These are phyloP conservation scores for Tricholoma matsutake DNA, from an alignment of 768 basidiomycete species.

Conservation along the genomic window DNA sequence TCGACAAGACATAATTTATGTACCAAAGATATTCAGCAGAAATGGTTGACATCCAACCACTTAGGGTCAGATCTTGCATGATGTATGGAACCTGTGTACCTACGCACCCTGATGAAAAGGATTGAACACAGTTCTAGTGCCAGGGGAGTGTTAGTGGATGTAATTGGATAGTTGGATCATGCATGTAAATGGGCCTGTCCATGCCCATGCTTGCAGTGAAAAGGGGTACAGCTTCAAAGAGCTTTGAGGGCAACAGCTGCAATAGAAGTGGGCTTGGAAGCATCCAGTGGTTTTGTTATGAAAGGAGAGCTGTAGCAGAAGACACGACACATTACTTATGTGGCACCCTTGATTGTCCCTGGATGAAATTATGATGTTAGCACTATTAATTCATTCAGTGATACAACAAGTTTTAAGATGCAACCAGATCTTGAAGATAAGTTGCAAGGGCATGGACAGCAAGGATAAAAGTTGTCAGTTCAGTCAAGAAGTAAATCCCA, in stretches of 20 bases:
- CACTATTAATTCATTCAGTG: not conserved
- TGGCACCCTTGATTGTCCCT: not conserved
- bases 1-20: too few relatives aligned
- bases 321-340: not conserved
- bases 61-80: too few relatives aligned
- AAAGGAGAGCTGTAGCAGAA: not conserved
- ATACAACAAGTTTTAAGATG: not conserved
- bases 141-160: too few relatives aligned
- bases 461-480: not conserved
- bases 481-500: not conserved
- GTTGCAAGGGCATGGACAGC: not conserved
- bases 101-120: too few relatives aligned
- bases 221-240: not conserved
- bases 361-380: too few relatives aligned
- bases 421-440: not conserved
- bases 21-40: too few relatives aligned
- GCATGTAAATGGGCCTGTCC: too few relatives aligned
- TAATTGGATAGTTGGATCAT: too few relatives aligned
- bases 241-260: too few relatives aligned
- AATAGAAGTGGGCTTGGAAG: not conserved
- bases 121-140: too few relatives aligned
- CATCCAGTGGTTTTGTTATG: not conserved
- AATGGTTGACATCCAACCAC: too few relatives aligned
- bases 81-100: too few relatives aligned
- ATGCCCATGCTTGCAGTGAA: not conserved